A percentile compares a stretch with the other conserved stretches of the same genome.
Conservation (phyloP, 192 early-diverging fungal genomes). For the Coemansia furcata region DNA sequence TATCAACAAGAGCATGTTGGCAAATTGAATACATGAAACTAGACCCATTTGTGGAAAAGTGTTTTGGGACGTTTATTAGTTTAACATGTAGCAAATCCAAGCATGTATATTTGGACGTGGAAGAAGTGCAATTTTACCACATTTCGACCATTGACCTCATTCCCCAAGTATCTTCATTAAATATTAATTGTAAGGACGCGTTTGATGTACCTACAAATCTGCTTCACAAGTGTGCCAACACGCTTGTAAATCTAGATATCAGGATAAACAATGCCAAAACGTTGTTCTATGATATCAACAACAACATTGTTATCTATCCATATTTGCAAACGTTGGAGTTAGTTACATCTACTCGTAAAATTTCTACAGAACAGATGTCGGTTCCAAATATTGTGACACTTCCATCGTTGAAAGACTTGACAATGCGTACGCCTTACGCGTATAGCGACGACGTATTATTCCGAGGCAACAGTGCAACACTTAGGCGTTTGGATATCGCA, state of each 20-base stretch:
- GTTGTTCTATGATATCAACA: background rate
- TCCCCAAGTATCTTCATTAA: background rate
- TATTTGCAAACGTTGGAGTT: background rate
- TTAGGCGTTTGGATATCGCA: background rate
- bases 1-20: background rate
- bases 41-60: too few species aligned
- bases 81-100: background rate
- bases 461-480: background rate
- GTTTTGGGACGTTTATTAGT: too few species aligned
- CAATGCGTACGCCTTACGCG: background rate
- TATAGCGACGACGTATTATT: background rate
- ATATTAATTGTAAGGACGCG: background rate
- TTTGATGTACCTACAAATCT: background rate
- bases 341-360: background rate
- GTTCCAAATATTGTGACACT: background rate
- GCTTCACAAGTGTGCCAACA: background rate
- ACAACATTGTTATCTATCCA: background rate
- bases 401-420: background rate
- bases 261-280: background rate
- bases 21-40: too few species aligned
- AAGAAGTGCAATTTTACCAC: background rate
- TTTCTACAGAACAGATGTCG: background rate
- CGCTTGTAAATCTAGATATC: background rate
- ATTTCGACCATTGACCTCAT: background rate
- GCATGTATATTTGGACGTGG: background rate